phyloP scores from a whole-genome alignment of 2,329 filamentous ascomycete species.

The Tolypocladium capitatum region DNA sequence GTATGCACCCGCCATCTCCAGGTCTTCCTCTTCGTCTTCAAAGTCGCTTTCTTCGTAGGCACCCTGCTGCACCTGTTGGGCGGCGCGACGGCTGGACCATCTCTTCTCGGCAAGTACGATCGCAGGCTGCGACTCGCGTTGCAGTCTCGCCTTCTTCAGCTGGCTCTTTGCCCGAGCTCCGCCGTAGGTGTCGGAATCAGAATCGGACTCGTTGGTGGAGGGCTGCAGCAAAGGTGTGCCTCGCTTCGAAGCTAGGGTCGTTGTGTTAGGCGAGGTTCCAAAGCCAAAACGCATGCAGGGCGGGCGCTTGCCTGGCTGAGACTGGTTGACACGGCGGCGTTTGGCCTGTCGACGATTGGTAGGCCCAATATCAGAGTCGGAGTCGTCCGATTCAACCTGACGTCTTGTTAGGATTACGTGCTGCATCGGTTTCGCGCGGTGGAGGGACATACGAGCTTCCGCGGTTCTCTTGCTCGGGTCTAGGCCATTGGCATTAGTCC shows the following conservation, averaged over 20 bases:
- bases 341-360: slow-evolving; percentile 47
- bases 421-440: not conserved
- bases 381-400: slow-evolving; percentile 44
- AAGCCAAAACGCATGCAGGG: not conserved
- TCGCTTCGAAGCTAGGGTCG: slow-evolving; percentile 41
- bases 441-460: slow-evolving; percentile 38
- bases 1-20: slow-evolving; percentile 45
- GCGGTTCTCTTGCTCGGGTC: slow-evolving; percentile 44
- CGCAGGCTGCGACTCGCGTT: slow-evolving; percentile 53
- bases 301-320: slow-evolving; percentile 43
- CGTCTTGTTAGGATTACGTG: slow-evolving; percentile 1
- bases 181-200: slow-evolving; percentile 67
- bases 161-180: slow-evolving; percentile 55
- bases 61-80: slow-evolving; percentile 54
- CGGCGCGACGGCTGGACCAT: slow-evolving; percentile 78
- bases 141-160: slow-evolving; percentile 66
- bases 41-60: slow-evolving; percentile 54
- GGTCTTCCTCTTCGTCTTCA: slow-evolving; percentile 53
- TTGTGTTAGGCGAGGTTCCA: not conserved
- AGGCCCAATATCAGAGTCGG: slow-evolving; percentile 58
- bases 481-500: slow-evolving; percentile 18
- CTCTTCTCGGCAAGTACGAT: slow-evolving; percentile 67
- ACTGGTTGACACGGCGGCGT: slow-evolving; percentile 54
- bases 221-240: slow-evolving; percentile 42
- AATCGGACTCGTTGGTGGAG: slow-evolving; percentile 48